These are phyloP conservation scores for Colletotrichum sp. DNA, from an alignment of 2,329 filamentous ascomycete species.

Conservation along the genomic window DNA sequence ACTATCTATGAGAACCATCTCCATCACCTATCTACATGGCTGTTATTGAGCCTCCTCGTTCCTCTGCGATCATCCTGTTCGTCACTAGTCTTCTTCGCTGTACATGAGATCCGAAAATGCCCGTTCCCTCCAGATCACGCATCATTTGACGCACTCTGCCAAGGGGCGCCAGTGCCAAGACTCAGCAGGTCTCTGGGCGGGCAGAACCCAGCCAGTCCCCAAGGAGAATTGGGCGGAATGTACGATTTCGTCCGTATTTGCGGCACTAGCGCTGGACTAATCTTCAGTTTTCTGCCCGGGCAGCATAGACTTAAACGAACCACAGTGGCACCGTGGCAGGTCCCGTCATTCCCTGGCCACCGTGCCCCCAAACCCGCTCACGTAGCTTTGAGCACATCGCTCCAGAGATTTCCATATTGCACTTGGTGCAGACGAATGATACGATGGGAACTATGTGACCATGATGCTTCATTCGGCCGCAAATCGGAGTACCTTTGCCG, in stretches of 20 bases:
- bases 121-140: background rate
- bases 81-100: background rate
- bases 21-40: background rate
- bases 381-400: background rate
- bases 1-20: background rate
- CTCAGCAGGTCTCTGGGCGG: background rate
- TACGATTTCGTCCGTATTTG: background rate
- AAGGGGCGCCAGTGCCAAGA: background rate
- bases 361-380: background rate
- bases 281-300: background rate
- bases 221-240: background rate
- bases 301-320: background rate
- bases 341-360: background rate
- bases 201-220: background rate
- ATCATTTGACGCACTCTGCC: background rate
- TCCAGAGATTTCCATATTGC: background rate
- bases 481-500: background rate
- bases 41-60: background rate
- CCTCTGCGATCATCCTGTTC: background rate
- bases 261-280: background rate
- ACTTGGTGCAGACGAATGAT: background rate
- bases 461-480: background rate
- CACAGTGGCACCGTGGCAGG: background rate
- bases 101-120: background rate
- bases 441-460: background rate